Evolutionary conservation across 2,329 filamentous ascomycete genomes (phyloP).

Genomic region (Clarireedia paspali): DNA sequence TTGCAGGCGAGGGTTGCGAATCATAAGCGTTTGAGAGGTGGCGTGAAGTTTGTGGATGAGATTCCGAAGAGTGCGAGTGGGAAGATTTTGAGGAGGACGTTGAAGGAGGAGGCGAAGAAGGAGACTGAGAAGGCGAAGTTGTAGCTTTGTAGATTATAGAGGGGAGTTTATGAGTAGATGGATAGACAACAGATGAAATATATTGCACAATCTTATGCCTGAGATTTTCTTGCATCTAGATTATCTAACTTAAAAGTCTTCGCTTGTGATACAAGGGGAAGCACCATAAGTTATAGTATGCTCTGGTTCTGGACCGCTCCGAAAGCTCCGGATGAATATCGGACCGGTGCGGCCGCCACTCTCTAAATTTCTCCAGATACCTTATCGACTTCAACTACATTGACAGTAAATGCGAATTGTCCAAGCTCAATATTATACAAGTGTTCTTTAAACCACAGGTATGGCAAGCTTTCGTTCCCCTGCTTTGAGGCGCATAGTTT

Average conservation of each 20-base stretch:
- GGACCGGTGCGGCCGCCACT: too few relatives aligned
- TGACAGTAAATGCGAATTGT: not conserved
- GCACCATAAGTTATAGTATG: too few relatives aligned
- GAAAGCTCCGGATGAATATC: too few relatives aligned
- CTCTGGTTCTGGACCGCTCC: too few relatives aligned
- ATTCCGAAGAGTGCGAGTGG: constrained; percentile 61
- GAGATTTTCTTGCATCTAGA: too few relatives aligned
- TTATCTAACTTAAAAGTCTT: too few relatives aligned
- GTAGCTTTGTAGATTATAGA: not conserved
- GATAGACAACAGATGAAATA: not conserved
- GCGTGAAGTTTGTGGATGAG: constrained; percentile 54
- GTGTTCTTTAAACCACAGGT: not conserved
- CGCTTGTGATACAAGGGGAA: too few relatives aligned
- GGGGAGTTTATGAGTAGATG: not conserved
- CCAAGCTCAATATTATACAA: not conserved
- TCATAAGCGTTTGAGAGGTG: constrained; percentile 63
- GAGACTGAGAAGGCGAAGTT: constrained; percentile 15
- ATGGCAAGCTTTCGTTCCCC: constrained; percentile 45
- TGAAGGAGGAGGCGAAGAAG: constrained; percentile 34
- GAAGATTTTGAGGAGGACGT: constrained; percentile 41
- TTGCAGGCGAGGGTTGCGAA: constrained; percentile 51
- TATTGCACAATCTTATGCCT: too few relatives aligned
- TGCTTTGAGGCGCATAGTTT: constrained; percentile 37
- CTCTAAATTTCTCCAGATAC: too few relatives aligned
- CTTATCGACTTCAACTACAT: not conserved